Base-by-base conservation (phyloP, 2,329 filamentous ascomycete species). In the Cercospora zeae-maydis region DNA sequence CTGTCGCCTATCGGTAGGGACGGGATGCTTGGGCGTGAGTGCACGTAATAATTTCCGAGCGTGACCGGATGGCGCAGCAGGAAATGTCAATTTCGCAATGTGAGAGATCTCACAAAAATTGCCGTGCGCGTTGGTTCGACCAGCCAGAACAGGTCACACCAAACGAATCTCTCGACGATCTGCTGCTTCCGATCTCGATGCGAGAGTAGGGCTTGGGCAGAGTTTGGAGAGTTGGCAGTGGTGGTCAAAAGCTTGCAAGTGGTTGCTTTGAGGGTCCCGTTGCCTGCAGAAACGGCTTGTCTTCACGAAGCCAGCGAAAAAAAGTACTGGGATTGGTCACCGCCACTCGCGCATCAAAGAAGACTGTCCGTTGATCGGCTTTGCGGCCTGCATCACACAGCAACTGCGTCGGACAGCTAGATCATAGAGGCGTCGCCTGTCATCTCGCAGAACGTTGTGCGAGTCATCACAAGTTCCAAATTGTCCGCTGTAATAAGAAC, bases 1-100 rank as follows among this genome's bases (percentile, higher is more conserved):
- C 51, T 47, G 45, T 59, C 53, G 58, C 34, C 45, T 52, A 62
- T 34, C 30, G 24, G 51, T 54, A 24, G 54, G 56, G 64, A 66
- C 61, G 62, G 62, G 61, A 55, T 53, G 61, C 27, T 59, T 59
- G 53, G 27, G 47, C 31, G 55, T 51, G 36, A 52, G 36, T 31
- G 59, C 39, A 37, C n/a, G 34, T 30, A 24, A 45, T 56, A 39
- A 34, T 56, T 33, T 58, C 61, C 61, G 61, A 59, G 31, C 36
- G 47, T 59, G 61, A 31, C 61, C 61, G 61, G 61, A 61, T 61
- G 59, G 51, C 59, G 52, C 8, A 37, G 19, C 10, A 37, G 49
- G 37, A 34, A 51, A 36, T 2, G 52, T 56, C 59, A 61, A 51
- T 9, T 45, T 56, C 49, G 21, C 51, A n/a, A 59, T 59, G 57